Conservation (phyloP, 331 rosid genomes). For the Cydonia oblonga region DNA sequence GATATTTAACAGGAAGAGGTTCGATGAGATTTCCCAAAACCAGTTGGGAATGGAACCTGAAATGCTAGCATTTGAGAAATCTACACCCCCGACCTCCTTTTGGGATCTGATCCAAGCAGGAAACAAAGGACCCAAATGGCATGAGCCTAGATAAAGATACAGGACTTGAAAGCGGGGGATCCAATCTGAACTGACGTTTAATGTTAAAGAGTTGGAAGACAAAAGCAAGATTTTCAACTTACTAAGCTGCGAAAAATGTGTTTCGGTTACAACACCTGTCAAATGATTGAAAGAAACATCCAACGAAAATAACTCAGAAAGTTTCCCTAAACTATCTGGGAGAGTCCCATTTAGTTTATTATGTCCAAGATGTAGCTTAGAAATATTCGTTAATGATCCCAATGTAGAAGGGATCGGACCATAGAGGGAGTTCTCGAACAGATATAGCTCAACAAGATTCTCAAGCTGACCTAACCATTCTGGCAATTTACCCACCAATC, state of each 20-base stretch:
- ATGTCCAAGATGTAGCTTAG: neutral
- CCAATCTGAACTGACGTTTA: conserved; percentile 32
- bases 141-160: conserved; percentile 21
- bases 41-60: conserved; percentile 28
- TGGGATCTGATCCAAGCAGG: conserved; percentile 37
- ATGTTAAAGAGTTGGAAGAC: conserved; percentile 24
- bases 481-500: conserved; percentile 17
- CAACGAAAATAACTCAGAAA: conserved; percentile 9
- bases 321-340: conserved; percentile 30
- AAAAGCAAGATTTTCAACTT: neutral
- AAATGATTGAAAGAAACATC: conserved; percentile 38
- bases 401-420: conserved; percentile 25
- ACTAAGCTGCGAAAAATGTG: conserved; percentile 18
- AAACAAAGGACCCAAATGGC: conserved; percentile 29
- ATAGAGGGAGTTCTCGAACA: conserved; percentile 11
- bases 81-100: neutral
- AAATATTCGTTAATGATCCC: conserved; percentile 16
- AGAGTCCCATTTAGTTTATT: conserved; percentile 34
- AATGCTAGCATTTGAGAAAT: conserved; percentile 27
- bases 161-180: conserved; percentile 22
- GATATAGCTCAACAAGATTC: conserved; percentile 9
- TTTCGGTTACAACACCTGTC: conserved; percentile 17
- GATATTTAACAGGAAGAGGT: conserved; percentile 12
- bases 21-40: conserved; percentile 25
- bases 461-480: conserved; percentile 23